Evolutionary conservation across 306 rosid genomes (phyloP), one percentile per base, ranked within the genome.

Genomic region (Trifolium pratense): DNA sequence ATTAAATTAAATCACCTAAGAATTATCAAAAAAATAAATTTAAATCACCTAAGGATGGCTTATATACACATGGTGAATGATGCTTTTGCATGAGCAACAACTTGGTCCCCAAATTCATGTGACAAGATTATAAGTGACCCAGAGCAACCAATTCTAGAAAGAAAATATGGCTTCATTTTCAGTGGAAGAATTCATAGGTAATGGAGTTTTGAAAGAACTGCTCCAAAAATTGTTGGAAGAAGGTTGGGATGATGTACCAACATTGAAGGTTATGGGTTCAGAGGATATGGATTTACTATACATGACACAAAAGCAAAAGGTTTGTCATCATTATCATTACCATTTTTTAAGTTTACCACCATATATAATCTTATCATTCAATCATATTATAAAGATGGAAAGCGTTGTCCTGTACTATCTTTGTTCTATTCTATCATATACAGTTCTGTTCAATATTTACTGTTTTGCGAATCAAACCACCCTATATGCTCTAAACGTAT

Each of bases 161-260:
- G 55, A 60, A 75, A 48, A 43, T 0, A 92, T 92, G 98, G 95
- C 92, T 67, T 92, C 98, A 70, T 92, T 90, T 71, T 78, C 87
- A n/a, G 71, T 90, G 36, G 98, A 87, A 63, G 98, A 89, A 39
- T 90, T 90, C 78, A 85, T 84, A 51, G 98, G 98, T 73, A 83
- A 83, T 70, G 96, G 98, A 69, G 65, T 81, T 78, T 84, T 90
- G 70, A 90, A 92, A 78, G 92, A 25, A 16, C 70, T 90, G 72
- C 84, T 91, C 65, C 92, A 84, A 1, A 87, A 76, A 69, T 67
- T 93, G 77, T 53, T 93, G 78, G 94, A 89, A 37, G 91, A 93
- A 85, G 97, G 97, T 34, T 93, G 96, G 98, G 94, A 91, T 76
- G 98, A 93, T 46, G 96, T 89, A 4, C 91, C 98, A 15, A 93